Base-by-base conservation (phyloP, 2,329 filamentous ascomycete species). In the Sarocladium brachiariae region DNA sequence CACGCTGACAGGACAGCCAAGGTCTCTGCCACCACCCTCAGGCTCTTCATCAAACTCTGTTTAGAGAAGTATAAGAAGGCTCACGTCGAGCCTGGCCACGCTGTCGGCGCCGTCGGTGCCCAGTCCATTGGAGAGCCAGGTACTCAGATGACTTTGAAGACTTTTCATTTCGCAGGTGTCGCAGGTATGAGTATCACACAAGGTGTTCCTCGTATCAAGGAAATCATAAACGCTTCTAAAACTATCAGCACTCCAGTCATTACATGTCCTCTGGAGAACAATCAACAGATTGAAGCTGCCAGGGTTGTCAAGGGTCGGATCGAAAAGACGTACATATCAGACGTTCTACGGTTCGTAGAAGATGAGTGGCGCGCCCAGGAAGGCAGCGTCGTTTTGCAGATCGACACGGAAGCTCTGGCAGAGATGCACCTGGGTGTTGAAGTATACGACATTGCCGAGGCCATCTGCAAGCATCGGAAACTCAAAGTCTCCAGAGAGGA, bases 151-250 rank as follows among this genome's bases (percentile, higher is more conserved):
- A 99, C 93, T 1, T 73, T 99, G 56, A 97, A 97, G 72, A 97
- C 93, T 64, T 97, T 97, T 82, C 93, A 97, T 86, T 99, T 99
- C 74, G 93, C 93, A 64, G 93, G 93, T 87, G 93, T 99, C 56
- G 93, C 93, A 38, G 92, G 92, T 66, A 97, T 99, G 93, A 96
- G 89, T 78, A 96, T 99, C 64, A 99, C 93, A 0, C 89, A 96
- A 64, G 93, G 93, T 87, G 93, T 99, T 6, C 93, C 93, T 1
- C 92, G 93, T 84, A 99, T 99, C 74, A 99, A 99, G 72, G 93
- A 99, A 76, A 99, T 99, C 58, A 99, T 99, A 82, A 99, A 99
- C 70, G 93, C 93, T 5, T 96, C 90, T 8, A 95, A 90, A 65
- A 75, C 76, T 47, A 99, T 99, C 68, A 95, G 87, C 66, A 99